Evolutionary conservation across 164 flowering plant genomes (phyloP).

Genomic region (Liquidambar formosana): DNA sequence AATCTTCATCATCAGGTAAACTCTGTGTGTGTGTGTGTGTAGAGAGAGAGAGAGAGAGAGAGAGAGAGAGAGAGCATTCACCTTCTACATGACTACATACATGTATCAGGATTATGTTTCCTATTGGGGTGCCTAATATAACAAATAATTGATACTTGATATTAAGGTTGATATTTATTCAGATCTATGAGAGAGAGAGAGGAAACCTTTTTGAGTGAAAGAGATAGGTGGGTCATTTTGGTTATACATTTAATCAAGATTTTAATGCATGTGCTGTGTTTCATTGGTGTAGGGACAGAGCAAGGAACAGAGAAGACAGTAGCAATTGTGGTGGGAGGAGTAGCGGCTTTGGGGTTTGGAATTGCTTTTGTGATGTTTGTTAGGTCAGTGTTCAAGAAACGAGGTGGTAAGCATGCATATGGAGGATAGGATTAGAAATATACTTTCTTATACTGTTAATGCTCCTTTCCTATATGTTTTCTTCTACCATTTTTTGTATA

Average conservation of each 20-base stretch:
- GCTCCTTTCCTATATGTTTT: not conserved
- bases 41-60: too few relatives aligned
- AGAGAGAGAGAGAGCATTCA: too few relatives aligned
- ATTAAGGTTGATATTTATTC: too few relatives aligned
- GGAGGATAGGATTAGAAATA: not conserved
- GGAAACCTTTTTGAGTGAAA: not conserved
- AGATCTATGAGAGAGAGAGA: too few relatives aligned
- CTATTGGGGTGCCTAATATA: too few relatives aligned
- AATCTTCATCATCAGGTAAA: slow-evolving; percentile 33
- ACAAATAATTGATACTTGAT: too few relatives aligned
- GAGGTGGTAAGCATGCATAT: slow-evolving; percentile 15
- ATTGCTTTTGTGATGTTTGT: slow-evolving; percentile 33
- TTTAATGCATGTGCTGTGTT: not conserved
- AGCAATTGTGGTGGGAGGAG: slow-evolving; percentile 48
- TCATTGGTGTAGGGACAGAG: slow-evolving; percentile 21
- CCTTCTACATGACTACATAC: too few relatives aligned
- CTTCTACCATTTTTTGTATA: not conserved
- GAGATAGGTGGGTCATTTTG: not conserved
- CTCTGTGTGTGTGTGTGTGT: too few relatives aligned
- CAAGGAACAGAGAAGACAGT: slow-evolving; percentile 31
- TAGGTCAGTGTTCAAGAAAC: slow-evolving; percentile 30
- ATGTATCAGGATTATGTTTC: too few relatives aligned
- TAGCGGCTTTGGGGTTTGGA: slow-evolving; percentile 40
- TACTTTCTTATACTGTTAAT: too few relatives aligned
- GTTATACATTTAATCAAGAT: not conserved